These are phyloP conservation scores for Austroboletus niveus DNA, from an alignment of 1,284 basidiomycete genomes.

Conservation along the genomic window DNA sequence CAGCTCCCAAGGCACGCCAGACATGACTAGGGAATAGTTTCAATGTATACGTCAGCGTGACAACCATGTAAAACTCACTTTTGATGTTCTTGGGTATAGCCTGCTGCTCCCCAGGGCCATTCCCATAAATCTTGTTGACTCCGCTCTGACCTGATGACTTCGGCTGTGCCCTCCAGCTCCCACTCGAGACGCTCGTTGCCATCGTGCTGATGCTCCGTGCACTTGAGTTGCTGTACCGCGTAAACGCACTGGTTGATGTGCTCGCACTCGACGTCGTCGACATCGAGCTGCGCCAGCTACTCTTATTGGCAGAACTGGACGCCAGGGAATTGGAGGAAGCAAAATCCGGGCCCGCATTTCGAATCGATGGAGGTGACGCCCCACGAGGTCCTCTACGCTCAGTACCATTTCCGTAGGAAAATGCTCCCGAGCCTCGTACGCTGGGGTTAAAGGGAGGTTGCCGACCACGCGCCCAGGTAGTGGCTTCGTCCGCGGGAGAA, in stretches of 20 bases:
- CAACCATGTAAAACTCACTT: constrained; percentile 47
- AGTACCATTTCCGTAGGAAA: constrained; percentile 11
- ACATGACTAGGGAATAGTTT: constrained; percentile 51
- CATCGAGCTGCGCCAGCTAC: constrained; percentile 75
- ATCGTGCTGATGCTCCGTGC: constrained; percentile 69
- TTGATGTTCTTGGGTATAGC: constrained; percentile 73
- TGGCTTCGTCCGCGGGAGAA: constrained; percentile 35
- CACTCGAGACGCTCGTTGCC: constrained; percentile 70
- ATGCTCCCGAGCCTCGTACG: constrained; percentile 18
- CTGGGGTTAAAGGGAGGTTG: constrained; percentile 23
- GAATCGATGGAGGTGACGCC: constrained; percentile 38
- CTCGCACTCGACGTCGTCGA: constrained; percentile 64
- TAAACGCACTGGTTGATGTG: constrained; percentile 68
- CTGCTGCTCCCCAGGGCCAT: constrained; percentile 24
- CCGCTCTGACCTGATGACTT: constrained; percentile 22
- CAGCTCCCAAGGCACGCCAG: constrained; percentile 72
- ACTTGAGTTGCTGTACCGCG: constrained; percentile 75
- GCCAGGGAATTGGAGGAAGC: constrained; percentile 14
- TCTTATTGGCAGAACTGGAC: constrained; percentile 32
- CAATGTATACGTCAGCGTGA: background rate
- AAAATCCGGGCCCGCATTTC: constrained; percentile 43
- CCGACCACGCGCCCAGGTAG: constrained; percentile 34
- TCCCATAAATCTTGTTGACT: constrained; percentile 15
- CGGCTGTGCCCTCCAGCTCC: constrained; percentile 52
- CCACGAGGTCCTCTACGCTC: constrained; percentile 26